Evolutionary conservation across 1,284 basidiomycete genomes (phyloP), one percentile per base, ranked within the genome.

Genomic region (Athelia sp.): DNA sequence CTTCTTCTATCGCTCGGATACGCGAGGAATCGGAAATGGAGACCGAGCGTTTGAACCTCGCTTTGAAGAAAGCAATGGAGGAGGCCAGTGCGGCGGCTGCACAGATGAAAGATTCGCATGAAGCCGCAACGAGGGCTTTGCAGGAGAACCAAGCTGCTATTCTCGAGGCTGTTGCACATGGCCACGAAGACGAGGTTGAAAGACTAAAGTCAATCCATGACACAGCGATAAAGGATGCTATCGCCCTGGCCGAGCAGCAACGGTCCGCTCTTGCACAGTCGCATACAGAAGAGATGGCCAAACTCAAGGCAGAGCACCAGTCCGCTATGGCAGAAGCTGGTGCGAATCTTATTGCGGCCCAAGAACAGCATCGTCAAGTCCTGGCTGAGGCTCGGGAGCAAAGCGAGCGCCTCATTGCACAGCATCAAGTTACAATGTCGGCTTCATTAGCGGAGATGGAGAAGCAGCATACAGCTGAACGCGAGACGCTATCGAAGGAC

Each of bases 131-230:
- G n/a, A 70, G 67, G 43, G 57, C 64, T 18, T 65, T 78, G 22
- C 73, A 78, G 59, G 76, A 82, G 58, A 76, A 79, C 54, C 84
- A 88, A 48, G 73, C 74, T 2, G 57, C 64, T 2, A 63, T 79
- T 26, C 67, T 89, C 4, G 66, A 74, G 50, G 81, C 82, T 49
- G 56, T 83, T 23, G 75, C 78, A 52, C 72, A 66, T 45, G 69
- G 70, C 17, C 82, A 88, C 54, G 69, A 78, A 46, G 73, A 75
- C 44, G 79, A 84, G 36, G 52, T 80, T 15, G 60, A 65, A 6
- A 62, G 69, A 34, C 62, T 87, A 48, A 74, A 74, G 57, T 63
- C 62, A 13, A 61, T 65, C 1, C 81, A 87, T 54, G 63, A 71
- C 19, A 60, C 63, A 32, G 65, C 63, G 15, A 56, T 76, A 17